Conservation (phyloP, 1,284 basidiomycete genomes). For the Hemileia vastatrix region DNA sequence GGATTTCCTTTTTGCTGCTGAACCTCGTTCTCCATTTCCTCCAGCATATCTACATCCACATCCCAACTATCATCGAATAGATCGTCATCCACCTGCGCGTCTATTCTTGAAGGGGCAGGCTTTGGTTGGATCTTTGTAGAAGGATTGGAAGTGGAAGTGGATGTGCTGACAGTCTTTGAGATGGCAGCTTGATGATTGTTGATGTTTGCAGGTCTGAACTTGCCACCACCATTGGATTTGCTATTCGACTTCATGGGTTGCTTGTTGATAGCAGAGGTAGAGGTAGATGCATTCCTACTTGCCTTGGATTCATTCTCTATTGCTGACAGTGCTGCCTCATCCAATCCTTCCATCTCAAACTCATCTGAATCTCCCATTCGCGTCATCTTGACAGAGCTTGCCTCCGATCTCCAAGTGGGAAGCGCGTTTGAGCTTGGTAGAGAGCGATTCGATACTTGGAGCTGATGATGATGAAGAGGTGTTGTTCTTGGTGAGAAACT, state of each 20-base stretch:
- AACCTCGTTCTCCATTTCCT: not conserved
- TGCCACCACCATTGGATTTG: not conserved
- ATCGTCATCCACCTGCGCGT: not conserved
- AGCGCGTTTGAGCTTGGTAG: no score
- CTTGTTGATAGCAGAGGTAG: not conserved
- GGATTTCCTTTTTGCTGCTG: not conserved
- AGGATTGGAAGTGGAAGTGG: not conserved
- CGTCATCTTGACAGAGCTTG: no score
- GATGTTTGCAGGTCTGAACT: not conserved
- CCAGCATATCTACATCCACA: not conserved
- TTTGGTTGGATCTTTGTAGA: not conserved
- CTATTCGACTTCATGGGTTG: not conserved
- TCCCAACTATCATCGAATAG: not conserved
- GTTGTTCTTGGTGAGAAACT: no score
- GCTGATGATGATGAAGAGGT: no score
- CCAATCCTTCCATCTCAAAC: no score
- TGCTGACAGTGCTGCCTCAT: not conserved
- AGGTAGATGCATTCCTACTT: not conserved
- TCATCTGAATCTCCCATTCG: no score
- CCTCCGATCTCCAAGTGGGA: no score
- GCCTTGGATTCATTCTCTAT: not conserved
- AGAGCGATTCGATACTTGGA: no score
- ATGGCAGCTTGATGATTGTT: not conserved
- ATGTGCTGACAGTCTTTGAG: not conserved
- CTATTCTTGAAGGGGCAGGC: not conserved